These are phyloP conservation scores for Yamadazyma dushanensis DNA, from an alignment of 1,139 yeast species.

Conservation along the genomic window DNA sequence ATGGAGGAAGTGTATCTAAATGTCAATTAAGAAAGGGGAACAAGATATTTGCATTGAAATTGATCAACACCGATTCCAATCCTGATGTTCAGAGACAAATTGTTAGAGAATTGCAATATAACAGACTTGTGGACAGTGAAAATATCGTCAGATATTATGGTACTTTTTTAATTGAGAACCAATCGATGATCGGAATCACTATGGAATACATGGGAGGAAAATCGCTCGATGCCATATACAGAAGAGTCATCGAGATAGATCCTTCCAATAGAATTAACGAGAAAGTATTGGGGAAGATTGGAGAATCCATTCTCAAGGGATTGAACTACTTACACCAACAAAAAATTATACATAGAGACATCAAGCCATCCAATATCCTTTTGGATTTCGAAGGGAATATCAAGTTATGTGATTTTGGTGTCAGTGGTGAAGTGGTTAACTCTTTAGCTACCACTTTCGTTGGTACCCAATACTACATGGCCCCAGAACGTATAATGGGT, in stretches of 20 bases:
- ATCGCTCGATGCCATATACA: slow-evolving; percentile 88
- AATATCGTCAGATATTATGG: slow-evolving; percentile 92
- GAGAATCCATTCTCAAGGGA: slow-evolving; percentile 82
- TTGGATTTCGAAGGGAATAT: slow-evolving; percentile 76
- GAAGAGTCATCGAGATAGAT: slow-evolving; percentile 53
- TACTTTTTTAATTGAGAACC: slow-evolving; percentile 75
- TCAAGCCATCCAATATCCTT: slow-evolving; percentile 89
- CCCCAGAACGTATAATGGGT: slow-evolving; percentile 95
- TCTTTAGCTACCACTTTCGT: slow-evolving; percentile 95
- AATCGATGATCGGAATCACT: slow-evolving; percentile 79
- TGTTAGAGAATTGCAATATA: slow-evolving; percentile 84
- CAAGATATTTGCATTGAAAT: slow-evolving; percentile 79
- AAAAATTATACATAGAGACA: slow-evolving; percentile 87
- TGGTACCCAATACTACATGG: slow-evolving; percentile 97
- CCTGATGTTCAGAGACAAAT: slow-evolving; percentile 85
- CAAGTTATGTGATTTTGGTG: slow-evolving; percentile 97
- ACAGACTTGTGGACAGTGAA: slow-evolving; percentile 76
- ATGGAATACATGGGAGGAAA: slow-evolving; percentile 98
- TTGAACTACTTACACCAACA: slow-evolving; percentile 84
- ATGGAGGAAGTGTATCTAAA: slow-evolving; percentile 86
- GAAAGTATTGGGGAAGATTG: slow-evolving; percentile 85
- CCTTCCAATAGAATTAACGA: slow-evolving; percentile 89
- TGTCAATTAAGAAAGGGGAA: slow-evolving; percentile 49
- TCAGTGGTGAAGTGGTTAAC: slow-evolving; percentile 93
- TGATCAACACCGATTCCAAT: slow-evolving; percentile 73